Conservation (phyloP, 23 red algal genomes). For the Cyanidioschyzon merolae region DNA sequence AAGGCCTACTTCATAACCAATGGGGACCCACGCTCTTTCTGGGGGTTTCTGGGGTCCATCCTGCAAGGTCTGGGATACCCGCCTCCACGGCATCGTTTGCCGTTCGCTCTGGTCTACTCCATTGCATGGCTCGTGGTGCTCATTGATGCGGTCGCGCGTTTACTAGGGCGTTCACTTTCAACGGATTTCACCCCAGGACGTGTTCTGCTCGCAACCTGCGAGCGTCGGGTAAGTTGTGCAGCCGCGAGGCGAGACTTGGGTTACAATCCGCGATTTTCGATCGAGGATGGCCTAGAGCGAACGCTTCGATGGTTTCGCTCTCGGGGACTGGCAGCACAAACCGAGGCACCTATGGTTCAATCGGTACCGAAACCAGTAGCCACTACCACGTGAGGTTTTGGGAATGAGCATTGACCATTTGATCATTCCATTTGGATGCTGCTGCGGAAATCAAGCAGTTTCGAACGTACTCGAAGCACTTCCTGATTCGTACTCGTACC, state of each 20-base stretch:
- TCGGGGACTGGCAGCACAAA: neutral
- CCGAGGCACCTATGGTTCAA: too few relatives aligned
- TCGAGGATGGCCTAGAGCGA: conserved; percentile 51
- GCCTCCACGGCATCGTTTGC: conserved; percentile 31
- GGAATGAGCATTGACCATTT: too few relatives aligned
- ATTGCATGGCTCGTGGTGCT: conserved; percentile 42
- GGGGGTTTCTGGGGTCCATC: conserved; percentile 49
- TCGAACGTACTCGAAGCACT: too few relatives aligned
- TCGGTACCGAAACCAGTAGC: too few relatives aligned
- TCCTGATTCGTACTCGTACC: too few relatives aligned
- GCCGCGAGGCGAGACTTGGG: conserved; percentile 72
- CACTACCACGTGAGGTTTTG: too few relatives aligned
- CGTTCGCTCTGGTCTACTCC: conserved; percentile 42
- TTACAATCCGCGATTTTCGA: conserved; percentile 44
- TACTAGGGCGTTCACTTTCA: conserved; percentile 29
- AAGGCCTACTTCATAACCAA: conserved; percentile 93
- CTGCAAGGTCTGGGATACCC: conserved; percentile 58
- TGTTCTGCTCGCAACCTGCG: conserved; percentile 40
- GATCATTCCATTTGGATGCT: too few relatives aligned
- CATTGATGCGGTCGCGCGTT: conserved; percentile 26
- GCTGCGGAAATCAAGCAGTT: too few relatives aligned
- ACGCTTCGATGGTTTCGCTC: conserved; percentile 50
- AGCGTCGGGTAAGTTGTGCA: conserved; percentile 60
- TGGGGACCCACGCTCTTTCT: conserved; percentile 66
- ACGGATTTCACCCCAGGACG: conserved; percentile 57